phyloP scores from a whole-genome alignment of 2,329 filamentous ascomycete genomes.

The Xylariaceae sp. region DNA sequence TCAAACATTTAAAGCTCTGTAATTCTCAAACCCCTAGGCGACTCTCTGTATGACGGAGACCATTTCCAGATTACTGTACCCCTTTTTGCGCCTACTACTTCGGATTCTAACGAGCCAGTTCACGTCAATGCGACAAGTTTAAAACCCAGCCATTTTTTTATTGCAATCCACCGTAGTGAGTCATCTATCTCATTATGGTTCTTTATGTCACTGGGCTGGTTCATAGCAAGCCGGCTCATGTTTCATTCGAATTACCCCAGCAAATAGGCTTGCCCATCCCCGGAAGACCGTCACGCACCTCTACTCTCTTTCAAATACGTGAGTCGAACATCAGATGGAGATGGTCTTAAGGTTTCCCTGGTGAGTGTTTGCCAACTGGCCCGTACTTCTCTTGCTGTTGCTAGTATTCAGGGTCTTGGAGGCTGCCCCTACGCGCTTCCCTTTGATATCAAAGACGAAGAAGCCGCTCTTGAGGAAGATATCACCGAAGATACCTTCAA shows the following conservation, averaged over 20 bases:
- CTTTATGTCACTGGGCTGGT: background rate
- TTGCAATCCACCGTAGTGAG: too few species aligned
- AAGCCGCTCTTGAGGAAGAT: constrained; percentile 75
- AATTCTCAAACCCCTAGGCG: too few species aligned
- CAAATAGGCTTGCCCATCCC: background rate
- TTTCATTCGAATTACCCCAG: background rate
- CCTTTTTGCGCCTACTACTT: too few species aligned
- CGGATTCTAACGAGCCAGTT: too few species aligned
- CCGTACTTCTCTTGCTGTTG: constrained; percentile 18
- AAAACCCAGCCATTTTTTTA: too few species aligned
- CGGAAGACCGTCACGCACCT: background rate
- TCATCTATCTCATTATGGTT: too few species aligned
- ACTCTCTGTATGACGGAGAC: too few species aligned
- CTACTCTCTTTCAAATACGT: background rate
- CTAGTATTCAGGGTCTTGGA: constrained; percentile 36
- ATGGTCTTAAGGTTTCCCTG: constrained; percentile 1
- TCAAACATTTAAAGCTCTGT: too few species aligned
- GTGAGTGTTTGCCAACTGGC: background rate
- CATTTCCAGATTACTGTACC: too few species aligned
- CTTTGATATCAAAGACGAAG: constrained; percentile 62
- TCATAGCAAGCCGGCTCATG: background rate
- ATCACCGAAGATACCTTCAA: constrained; percentile 69
- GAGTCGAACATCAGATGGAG: constrained; percentile 8
- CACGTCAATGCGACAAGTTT: too few species aligned
- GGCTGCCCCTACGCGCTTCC: constrained; percentile 44